A percentile compares a stretch with the other conserved stretches of the same genome.
Evolutionary conservation across 805 yeast species (phyloP).

Genomic region (Candida caryicola): DNA sequence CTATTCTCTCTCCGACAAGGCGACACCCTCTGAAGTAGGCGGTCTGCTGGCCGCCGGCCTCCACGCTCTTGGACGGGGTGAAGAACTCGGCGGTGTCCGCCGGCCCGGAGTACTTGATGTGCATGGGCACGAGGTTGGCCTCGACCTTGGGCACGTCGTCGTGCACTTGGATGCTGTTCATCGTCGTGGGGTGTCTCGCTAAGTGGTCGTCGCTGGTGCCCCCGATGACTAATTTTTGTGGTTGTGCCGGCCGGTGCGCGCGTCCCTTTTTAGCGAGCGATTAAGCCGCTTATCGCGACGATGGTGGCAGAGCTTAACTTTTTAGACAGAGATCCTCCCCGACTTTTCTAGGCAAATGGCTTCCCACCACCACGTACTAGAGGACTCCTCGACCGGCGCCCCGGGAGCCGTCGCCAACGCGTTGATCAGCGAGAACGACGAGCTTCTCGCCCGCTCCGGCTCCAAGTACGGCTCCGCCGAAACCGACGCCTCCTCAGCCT

Average conservation of each 20-base stretch:
- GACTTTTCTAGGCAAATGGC: neutral
- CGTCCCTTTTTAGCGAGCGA: too few species aligned
- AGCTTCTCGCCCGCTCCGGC: conserved; percentile 11
- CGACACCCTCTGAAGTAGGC: conserved; percentile 38
- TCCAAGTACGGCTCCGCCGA: conserved; percentile 17
- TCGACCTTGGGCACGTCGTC: conserved; percentile 7
- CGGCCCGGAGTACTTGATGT: conserved; percentile 20
- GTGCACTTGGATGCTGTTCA: conserved; percentile 7
- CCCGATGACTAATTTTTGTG: too few species aligned
- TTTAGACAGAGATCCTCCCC: too few species aligned
- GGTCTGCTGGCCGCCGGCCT: conserved; percentile 13
- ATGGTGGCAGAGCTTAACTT: too few species aligned
- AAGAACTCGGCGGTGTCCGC: conserved; percentile 33
- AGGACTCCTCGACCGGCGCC: conserved; percentile 29
- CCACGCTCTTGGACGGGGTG: conserved; percentile 26
- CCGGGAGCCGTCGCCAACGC: conserved; percentile 38
- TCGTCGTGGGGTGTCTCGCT: conserved; percentile 6
- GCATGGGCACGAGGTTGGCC: conserved; percentile 14
- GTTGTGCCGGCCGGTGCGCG: too few species aligned
- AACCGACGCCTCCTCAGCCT: neutral
- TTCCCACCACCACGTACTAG: conserved; percentile 16
- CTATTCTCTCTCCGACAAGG: conserved; percentile 24
- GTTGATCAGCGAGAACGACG: conserved; percentile 33
- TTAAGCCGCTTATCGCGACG: too few species aligned
- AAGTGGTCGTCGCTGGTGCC: too few species aligned